Conservation (phyloP, 257 asterid species). For the Nicotiana noctiflora region DNA sequence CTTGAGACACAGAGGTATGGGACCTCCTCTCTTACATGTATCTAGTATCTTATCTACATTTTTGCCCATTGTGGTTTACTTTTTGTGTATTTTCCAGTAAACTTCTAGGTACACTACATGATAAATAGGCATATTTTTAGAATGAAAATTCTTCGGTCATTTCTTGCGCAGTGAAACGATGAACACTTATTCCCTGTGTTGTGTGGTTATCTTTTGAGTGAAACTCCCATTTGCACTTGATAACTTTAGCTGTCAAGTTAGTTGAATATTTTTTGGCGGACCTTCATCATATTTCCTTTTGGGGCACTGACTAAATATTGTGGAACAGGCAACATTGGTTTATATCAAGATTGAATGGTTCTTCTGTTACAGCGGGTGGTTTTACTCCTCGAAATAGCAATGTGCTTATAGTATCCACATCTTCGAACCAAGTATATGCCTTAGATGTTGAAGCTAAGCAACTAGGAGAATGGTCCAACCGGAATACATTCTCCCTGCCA, state of each 20-base stretch:
- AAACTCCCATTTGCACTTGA: neutral
- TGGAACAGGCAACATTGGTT: constrained; percentile 93
- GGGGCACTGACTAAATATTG: neutral
- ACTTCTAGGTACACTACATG: neutral
- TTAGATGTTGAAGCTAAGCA: constrained; percentile 93
- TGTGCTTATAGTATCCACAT: constrained; percentile 70
- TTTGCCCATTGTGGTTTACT: neutral
- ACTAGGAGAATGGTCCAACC: constrained; percentile 88
- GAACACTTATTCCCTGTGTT: neutral
- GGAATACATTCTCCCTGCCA: constrained; percentile 66
- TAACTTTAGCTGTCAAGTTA: neutral
- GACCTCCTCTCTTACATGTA: neutral
- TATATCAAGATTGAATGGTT: constrained; percentile 84
- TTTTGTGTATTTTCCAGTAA: neutral
- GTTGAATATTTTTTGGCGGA: neutral
- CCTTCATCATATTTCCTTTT: neutral
- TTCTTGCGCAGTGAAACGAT: neutral
- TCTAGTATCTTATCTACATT: neutral
- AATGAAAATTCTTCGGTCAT: neutral
- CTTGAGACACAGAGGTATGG: constrained; percentile 69
- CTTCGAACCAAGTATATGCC: constrained; percentile 87
- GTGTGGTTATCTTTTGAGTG: neutral
- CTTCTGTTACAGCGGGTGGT: constrained; percentile 92
- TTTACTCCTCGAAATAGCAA: constrained; percentile 71
- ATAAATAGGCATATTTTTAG: neutral